Evolutionary conservation across 1,284 basidiomycete genomes (phyloP), one percentile per base, ranked within the genome.

Genomic region (Pholiota adiposa): DNA sequence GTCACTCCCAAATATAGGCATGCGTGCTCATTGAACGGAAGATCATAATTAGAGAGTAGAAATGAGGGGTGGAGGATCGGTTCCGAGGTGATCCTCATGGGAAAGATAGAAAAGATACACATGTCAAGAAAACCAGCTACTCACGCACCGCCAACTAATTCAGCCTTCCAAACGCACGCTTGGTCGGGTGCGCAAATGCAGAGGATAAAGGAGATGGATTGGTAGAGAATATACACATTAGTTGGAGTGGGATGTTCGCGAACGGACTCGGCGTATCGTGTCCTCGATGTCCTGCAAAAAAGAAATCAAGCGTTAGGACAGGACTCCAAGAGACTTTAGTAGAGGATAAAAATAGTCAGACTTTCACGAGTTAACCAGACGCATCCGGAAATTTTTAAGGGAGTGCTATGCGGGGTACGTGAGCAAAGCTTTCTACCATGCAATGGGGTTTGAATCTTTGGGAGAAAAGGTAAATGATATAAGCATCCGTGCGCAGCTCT

Each of bases 51-150:
- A 31, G 29, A 34, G 31, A 18, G 48, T n/a, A 50, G 29, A 34
- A 50, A 33, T 31, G n/a, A 44, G 9, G 29, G 18, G 29, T 23
- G 44, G 48, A 23, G 27, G 18, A 34, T 50, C 48, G 48, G 48
- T 50, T 27, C 48, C 48, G 48, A 50, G 19, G 16, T 16, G 33
- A 18, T 4, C 29, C 18, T 34, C 48, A 50, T 50, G 48, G 48
- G 48, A 50, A 50, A 50, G n/a, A 14, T 18, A 50, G 16, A 33
- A 29, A 50, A 50, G 48, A 50, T 50, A 50, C 48, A n/a, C 48
- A 50, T 50, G 48, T 34, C 48, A 34, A 3, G 29, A 6, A 46
- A 46, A 50, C 12, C 9, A 11, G 6, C 27, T 8, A 33, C 27
- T 34, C 48, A 50, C 48, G 18, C 48, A 29, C 31, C 8, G n/a